Percentiles rank a stretch among this genome's conserved stretches.
Conservation (phyloP, 2,329 filamentous ascomycete genomes). For the Aspergillus amoenus region DNA sequence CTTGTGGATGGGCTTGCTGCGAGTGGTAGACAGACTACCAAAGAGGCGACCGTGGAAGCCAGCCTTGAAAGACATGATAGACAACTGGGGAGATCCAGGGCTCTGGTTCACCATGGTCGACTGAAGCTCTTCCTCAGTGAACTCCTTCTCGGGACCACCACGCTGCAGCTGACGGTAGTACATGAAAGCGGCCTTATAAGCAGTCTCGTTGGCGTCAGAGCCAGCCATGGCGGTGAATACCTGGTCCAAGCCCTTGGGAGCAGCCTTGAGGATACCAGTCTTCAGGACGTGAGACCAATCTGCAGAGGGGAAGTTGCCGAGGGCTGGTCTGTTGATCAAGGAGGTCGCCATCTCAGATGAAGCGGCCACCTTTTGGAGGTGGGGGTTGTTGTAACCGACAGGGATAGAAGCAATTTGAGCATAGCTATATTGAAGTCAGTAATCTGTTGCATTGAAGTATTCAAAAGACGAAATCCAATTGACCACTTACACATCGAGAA, state of each 20-base stretch:
- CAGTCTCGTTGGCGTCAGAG: conserved; percentile 90
- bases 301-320: conserved; percentile 85
- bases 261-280: conserved; percentile 76
- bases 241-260: conserved; percentile 79
- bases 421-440: conserved; percentile 56
- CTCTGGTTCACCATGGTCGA: conserved; percentile 78
- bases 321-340: conserved; percentile 82
- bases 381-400: conserved; percentile 87
- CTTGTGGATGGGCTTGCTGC: conserved; percentile 93
- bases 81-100: conserved; percentile 75
- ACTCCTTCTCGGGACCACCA: conserved; percentile 73
- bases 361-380: conserved; percentile 66
- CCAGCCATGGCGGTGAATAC: conserved; percentile 89
- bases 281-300: conserved; percentile 81
- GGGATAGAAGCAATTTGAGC: conserved; percentile 93
- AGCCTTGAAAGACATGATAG: conserved; percentile 84
- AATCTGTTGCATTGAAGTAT: not conserved
- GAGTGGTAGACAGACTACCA: conserved; percentile 81
- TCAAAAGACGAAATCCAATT: not conserved
- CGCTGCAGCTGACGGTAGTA: conserved; percentile 80
- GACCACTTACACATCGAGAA: conserved; percentile 49
- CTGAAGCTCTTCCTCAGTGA: conserved; percentile 72
- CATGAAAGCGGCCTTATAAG: conserved; percentile 96
- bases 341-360: conserved; percentile 76
- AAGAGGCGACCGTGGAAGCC: conserved; percentile 91